A percentile compares a stretch with the other conserved stretches of the same genome.
phyloP scores from a whole-genome alignment of 371 early-diverging fungal genomes.

The Syncephalastrum contaminatum region DNA sequence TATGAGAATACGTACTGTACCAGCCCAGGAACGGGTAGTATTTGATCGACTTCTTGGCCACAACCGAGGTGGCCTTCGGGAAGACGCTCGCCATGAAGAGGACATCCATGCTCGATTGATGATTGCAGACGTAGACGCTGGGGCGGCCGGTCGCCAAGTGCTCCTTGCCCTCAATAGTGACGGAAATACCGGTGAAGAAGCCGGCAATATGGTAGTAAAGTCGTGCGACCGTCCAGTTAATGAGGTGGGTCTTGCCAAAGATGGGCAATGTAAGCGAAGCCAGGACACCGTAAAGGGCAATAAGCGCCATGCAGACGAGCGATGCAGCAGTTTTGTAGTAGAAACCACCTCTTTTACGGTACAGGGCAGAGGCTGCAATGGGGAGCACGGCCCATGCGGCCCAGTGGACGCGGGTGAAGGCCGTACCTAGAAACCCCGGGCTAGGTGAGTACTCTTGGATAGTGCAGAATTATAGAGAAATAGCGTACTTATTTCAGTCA shows the following conservation, averaged over 20 bases:
- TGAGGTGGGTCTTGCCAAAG: conserved; percentile 43
- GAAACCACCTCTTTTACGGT: conserved; percentile 33
- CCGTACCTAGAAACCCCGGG: conserved; percentile 5
- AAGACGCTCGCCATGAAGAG: conserved; percentile 70
- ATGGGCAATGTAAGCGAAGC: conserved; percentile 46
- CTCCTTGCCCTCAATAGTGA: conserved; percentile 63
- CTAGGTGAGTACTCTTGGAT: too few species aligned
- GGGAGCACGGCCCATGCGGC: conserved; percentile 14
- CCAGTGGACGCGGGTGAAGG: conserved; percentile 15
- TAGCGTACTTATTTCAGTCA: too few species aligned
- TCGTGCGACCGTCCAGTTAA: conserved; percentile 65
- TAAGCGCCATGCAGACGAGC: conserved; percentile 19
- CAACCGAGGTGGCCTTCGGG: conserved; percentile 69
- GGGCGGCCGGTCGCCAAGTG: conserved; percentile 52
- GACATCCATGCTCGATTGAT: conserved; percentile 86
- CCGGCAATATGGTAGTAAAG: conserved; percentile 50
- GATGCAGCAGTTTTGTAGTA: conserved; percentile 30
- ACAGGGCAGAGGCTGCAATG: conserved; percentile 10
- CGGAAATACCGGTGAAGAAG: conserved; percentile 54
- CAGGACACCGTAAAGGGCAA: conserved; percentile 46
- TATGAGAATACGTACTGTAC: conserved; percentile 70
- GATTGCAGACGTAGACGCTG: conserved; percentile 80
- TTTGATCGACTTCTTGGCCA: conserved; percentile 82
- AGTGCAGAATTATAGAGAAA: too few species aligned
- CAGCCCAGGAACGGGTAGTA: conserved; percentile 85